Evolutionary conservation across 148 eudicot species (phyloP).

Genomic region (Rhododendron simsii): DNA sequence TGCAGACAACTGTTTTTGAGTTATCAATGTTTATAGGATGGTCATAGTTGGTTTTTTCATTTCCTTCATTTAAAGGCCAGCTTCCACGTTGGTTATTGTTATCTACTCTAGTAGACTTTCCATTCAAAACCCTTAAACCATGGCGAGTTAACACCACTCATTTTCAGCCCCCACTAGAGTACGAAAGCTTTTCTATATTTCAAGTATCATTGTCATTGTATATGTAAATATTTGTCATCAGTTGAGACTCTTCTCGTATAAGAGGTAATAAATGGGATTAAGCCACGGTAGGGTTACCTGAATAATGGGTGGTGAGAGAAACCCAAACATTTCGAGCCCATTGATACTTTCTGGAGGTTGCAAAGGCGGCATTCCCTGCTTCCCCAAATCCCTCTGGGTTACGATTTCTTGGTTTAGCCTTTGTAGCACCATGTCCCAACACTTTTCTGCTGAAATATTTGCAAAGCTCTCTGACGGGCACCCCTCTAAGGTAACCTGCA

Average conservation of each 20-base stretch:
- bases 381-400: constrained; percentile 13
- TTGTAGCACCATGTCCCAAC: constrained; percentile 44
- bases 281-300: constrained; percentile 28
- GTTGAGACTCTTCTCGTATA: background rate
- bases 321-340: constrained; percentile 60
- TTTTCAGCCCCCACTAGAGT: background rate
- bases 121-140: background rate
- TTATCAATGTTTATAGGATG: background rate
- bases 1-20: background rate
- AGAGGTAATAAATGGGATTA: background rate
- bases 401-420: constrained; percentile 33
- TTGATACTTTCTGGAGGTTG: constrained; percentile 26
- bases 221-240: background rate
- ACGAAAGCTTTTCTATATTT: background rate
- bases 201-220: background rate
- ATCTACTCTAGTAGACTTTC: background rate
- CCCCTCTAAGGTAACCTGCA: constrained; percentile 44
- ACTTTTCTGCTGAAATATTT: constrained; percentile 24
- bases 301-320: constrained; percentile 36
- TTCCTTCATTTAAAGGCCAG: too few species aligned
- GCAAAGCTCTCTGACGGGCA: constrained; percentile 31
- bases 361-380: constrained; percentile 19
- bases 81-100: background rate
- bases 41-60: background rate
- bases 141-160: background rate